A percentile compares a stretch with the other conserved stretches of the same genome.
These are phyloP conservation scores for Paraconiothyrium sp. DNA, from an alignment of 2,329 filamentous ascomycete genomes.

Conservation along the genomic window DNA sequence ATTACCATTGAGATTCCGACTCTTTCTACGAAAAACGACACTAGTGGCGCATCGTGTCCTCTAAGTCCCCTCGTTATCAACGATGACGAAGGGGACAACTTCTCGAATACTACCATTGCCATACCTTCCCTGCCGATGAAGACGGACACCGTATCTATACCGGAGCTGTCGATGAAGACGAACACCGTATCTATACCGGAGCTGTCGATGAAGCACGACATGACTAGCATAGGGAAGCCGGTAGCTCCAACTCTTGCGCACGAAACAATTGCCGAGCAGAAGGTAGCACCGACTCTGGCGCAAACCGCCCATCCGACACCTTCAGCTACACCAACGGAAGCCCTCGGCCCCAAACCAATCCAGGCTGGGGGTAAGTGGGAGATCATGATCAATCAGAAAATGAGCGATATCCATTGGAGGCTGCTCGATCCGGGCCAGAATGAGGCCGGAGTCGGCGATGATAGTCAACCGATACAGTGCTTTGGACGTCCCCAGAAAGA, in stretches of 20 bases:
- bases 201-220: neutral
- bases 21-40: neutral
- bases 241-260: neutral
- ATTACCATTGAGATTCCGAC: neutral
- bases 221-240: no score
- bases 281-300: neutral
- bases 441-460: neutral
- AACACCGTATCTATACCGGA: no score
- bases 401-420: neutral
- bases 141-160: neutral
- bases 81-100: slow-evolving; percentile 1
- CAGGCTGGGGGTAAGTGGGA: neutral
- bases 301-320: neutral
- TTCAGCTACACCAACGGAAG: neutral
- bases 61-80: neutral
- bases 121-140: neutral
- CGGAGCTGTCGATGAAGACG: neutral
- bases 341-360: neutral
- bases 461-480: neutral
- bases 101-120: neutral
- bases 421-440: neutral
- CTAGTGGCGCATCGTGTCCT: neutral
- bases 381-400: neutral
- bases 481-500: neutral
- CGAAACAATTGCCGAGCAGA: neutral